Conservation (phyloP, 768 basidiomycete genomes). For the Mycena venus region DNA sequence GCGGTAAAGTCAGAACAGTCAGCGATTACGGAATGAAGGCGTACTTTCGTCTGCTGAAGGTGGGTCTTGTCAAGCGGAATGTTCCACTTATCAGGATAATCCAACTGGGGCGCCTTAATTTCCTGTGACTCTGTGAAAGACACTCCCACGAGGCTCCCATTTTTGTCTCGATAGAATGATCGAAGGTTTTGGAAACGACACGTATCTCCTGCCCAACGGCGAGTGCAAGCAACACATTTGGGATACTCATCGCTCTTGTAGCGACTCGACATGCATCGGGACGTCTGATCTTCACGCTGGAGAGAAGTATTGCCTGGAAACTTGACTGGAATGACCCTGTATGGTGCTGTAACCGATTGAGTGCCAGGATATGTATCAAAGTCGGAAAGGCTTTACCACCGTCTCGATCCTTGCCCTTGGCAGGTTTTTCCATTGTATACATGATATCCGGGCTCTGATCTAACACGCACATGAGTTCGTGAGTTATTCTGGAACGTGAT, state of each 20-base stretch:
- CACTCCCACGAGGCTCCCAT: constrained; percentile 72
- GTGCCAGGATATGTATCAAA: neutral
- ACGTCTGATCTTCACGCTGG: constrained; percentile 77
- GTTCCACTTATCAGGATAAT: constrained; percentile 80
- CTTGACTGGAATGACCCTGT: constrained; percentile 18
- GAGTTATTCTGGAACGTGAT: constrained; percentile 18
- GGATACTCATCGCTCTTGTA: constrained; percentile 82
- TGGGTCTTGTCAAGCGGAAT: constrained; percentile 62
- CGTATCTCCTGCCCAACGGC: constrained; percentile 90
- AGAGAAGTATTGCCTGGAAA: constrained; percentile 40
- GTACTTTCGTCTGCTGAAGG: constrained; percentile 73
- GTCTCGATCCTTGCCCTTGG: neutral
- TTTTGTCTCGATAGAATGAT: constrained; percentile 76
- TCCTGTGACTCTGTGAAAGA: constrained; percentile 78
- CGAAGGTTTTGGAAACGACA: constrained; percentile 91
- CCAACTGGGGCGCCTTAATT: constrained; percentile 70
- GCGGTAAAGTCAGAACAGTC: constrained; percentile 25
- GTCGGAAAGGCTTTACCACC: neutral
- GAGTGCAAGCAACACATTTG: constrained; percentile 86
- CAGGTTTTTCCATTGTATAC: constrained; percentile 2
- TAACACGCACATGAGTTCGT: neutral
- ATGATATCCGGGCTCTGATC: constrained; percentile 11
- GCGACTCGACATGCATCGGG: constrained; percentile 88
- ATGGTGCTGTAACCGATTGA: constrained; percentile 28
- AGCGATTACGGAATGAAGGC: neutral